Base-by-base conservation (phyloP, 768 basidiomycete genomes). In the Trametopsis cervina region DNA sequence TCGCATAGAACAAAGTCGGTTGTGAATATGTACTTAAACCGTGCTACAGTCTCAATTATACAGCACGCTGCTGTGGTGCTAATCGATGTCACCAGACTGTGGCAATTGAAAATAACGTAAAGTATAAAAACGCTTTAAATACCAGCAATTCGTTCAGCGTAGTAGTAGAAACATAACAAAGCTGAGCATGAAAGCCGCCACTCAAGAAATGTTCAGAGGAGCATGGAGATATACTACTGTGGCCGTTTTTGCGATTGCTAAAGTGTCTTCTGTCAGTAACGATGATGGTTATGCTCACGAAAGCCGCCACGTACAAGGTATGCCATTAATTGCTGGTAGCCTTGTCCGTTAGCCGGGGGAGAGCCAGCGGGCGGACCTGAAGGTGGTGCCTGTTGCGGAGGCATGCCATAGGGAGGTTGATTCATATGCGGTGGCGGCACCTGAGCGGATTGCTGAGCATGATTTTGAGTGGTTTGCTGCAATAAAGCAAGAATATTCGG, bases 401-500 rank as follows among this genome's bases (percentile, higher is more conserved):
- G 69, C 63, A 73, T 69, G 46, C 66, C 66, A 41, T 73, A 72
- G 36, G 36, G 57, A 11, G 60, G 63, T 54, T 59, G 53, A 15
- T 51, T 43, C 21, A 55, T 39, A 17, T 56, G 56, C 39, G 64
- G 68, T 35, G 65, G 64, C 10, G 69, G 60, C 24, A 51, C 57
- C 13, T 35, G 45, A 2, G 36, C n/a, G 13, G 2, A 6, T 9
- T 64, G 53, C 11, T 60, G 61, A 35, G 63, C 66, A 44, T 66
- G 71, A 37, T 63, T 60, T 39, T 60, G 55, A 2, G 42, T 51
- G 57, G 64, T 51, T 22, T 78, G 76, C 52, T 85, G 84, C 39
- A 89, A 61, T 38, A 88, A 55, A 0, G 86, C 82, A 44, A 88
- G 66, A 15, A 89, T 72, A 53, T 83, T 84, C 0, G 85, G 82